Percentiles rank a stretch among this genome's conserved stretches.
Evolutionary conservation across 371 early-diverging fungal species (phyloP).

Genomic region (Saksenaea vasiformis): DNA sequence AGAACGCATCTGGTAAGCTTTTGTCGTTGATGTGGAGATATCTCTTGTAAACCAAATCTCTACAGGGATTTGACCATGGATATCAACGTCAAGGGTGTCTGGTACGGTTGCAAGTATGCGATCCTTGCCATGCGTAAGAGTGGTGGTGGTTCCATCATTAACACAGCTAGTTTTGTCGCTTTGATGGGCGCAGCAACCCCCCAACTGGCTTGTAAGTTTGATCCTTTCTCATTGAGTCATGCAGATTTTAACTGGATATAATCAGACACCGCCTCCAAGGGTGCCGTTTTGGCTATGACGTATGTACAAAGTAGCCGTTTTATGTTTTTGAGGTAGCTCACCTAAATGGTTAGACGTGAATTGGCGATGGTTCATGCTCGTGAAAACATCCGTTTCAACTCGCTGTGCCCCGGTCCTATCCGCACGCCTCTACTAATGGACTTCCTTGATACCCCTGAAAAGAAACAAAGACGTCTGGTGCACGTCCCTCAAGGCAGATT

Average conservation of each 20-base stretch:
- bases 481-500: conserved; percentile 90
- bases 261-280: conserved; percentile 86
- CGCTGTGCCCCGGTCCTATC: conserved; percentile 89
- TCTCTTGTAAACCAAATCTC: no score
- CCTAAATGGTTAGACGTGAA: conserved; percentile 59
- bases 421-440: conserved; percentile 85
- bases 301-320: conserved; percentile 26
- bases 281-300: conserved; percentile 89
- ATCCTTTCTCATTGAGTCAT: neutral
- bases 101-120: conserved; percentile 86
- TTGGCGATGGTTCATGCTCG: conserved; percentile 87
- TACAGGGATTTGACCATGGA: conserved; percentile 75
- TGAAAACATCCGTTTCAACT: conserved; percentile 87
- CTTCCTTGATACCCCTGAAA: conserved; percentile 83
- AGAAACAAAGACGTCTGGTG: conserved; percentile 80
- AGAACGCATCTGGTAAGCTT: conserved; percentile 80
- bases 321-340: neutral
- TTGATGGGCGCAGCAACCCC: conserved; percentile 89
- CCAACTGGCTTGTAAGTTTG: conserved; percentile 75
- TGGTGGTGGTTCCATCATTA: conserved; percentile 82
- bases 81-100: conserved; percentile 92
- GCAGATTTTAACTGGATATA: neutral
- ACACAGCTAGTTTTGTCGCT: conserved; percentile 86
- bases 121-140: conserved; percentile 78
- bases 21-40: no score